Conservation (phyloP, 768 basidiomycete species). For the Filobasidium floriforme region DNA sequence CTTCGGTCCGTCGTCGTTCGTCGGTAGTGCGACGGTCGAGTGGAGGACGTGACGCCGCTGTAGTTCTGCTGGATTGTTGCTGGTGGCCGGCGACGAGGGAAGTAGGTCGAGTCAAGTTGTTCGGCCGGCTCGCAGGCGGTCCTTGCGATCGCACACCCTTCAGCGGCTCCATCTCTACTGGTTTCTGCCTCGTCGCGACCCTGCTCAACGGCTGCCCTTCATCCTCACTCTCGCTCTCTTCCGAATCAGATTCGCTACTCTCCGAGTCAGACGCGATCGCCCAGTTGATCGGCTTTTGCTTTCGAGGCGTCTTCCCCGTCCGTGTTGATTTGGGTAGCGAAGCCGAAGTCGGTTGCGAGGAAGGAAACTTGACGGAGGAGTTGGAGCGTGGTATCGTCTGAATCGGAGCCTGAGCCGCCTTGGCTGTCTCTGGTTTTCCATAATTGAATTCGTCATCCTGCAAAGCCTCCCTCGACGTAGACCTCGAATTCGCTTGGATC, state of each 20-base stretch:
- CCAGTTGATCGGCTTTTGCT: slow-evolving; percentile 5
- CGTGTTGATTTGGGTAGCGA: background rate
- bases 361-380: slow-evolving; percentile 1
- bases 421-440: background rate
- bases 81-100: background rate
- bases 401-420: background rate
- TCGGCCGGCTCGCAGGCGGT: background rate
- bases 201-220: slow-evolving; percentile 5
- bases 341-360: background rate
- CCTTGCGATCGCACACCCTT: background rate
- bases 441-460: background rate
- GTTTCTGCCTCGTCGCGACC: background rate
- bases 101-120: background rate
- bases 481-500: background rate
- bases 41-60: background rate
- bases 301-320: background rate
- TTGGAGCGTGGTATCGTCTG: background rate
- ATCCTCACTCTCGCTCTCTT: slow-evolving; percentile 2
- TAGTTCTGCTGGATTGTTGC: background rate
- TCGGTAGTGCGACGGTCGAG: background rate
- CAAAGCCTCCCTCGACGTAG: background rate
- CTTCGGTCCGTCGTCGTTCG: background rate
- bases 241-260: background rate
- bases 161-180: background rate
- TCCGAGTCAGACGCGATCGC: background rate